Conservation (phyloP, 1,284 basidiomycete species). For the Tilletia setariae region DNA sequence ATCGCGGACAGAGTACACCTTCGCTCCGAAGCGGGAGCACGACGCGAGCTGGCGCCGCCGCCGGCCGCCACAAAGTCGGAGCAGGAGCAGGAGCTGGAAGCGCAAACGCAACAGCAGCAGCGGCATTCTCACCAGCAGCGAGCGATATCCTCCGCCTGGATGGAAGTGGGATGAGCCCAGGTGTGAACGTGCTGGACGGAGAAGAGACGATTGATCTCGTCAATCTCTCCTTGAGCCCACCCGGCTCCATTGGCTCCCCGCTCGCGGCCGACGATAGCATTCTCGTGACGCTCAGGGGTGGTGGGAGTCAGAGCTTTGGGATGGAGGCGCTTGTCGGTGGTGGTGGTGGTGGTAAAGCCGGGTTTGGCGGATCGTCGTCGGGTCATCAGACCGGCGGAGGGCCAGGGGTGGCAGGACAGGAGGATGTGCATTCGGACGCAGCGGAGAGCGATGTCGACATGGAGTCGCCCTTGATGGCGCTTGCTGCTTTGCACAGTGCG, state of each 20-base stretch:
- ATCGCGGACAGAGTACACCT: background rate
- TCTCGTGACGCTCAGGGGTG: too few species aligned
- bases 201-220: slow-evolving; percentile 14
- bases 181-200: background rate
- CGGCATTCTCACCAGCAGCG: background rate
- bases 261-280: background rate
- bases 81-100: background rate
- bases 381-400: too few species aligned
- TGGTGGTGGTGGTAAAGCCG: background rate
- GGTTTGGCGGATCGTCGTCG: background rate
- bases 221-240: background rate
- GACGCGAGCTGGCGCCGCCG: background rate
- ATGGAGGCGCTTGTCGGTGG: background rate
- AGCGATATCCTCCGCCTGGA: background rate
- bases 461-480: slow-evolving; percentile 10
- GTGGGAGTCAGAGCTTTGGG: background rate
- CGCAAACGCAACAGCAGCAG: background rate
- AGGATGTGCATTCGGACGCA: background rate
- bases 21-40: background rate
- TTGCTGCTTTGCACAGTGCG: background rate
- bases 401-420: background rate
- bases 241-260: slow-evolving; percentile 1
- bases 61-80: background rate
- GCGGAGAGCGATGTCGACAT: slow-evolving; percentile 9
- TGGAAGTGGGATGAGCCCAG: background rate